phyloP scores from a whole-genome alignment of 2,329 filamentous ascomycete species.

The Penicillium sp. region DNA sequence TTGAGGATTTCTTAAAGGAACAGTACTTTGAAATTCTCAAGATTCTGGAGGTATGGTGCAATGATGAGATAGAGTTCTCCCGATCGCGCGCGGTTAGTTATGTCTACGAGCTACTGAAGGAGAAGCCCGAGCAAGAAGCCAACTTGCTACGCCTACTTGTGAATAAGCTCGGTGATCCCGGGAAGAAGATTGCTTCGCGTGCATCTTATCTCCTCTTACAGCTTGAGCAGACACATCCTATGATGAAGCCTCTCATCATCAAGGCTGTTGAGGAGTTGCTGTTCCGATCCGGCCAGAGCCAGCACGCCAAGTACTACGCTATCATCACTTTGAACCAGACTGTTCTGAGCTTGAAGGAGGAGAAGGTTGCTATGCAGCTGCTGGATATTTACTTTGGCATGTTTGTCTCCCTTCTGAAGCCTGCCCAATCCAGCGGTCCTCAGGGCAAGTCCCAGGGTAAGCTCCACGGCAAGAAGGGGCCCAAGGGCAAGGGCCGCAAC shows the following conservation, averaged over 20 bases:
- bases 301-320: conserved; percentile 91
- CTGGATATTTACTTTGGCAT: conserved; percentile 90
- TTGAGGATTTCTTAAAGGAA: conserved; percentile 93
- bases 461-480: conserved; percentile 49
- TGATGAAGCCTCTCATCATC: conserved; percentile 91
- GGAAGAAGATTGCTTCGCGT: conserved; percentile 92
- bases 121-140: conserved; percentile 96
- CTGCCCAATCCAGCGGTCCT: conserved; percentile 38
- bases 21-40: conserved; percentile 93
- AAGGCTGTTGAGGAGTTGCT: conserved; percentile 85
- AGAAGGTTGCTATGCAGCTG: conserved; percentile 75
- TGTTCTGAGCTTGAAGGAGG: conserved; percentile 82
- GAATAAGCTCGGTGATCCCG: conserved; percentile 94
- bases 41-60: conserved; percentile 87
- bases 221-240: conserved; percentile 81
- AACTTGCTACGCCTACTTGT: conserved; percentile 88
- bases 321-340: conserved; percentile 98
- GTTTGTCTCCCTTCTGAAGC: conserved; percentile 79
- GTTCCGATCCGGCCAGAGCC: conserved; percentile 81
- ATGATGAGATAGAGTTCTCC: conserved; percentile 93
- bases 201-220: conserved; percentile 94
- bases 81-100: conserved; percentile 86
- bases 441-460: conserved; percentile 43
- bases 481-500: conserved; percentile 51
- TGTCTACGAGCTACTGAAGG: conserved; percentile 85